Evolutionary conservation across 208 protist genomes (phyloP).

Genomic region (Strigomonas culicis): DNA sequence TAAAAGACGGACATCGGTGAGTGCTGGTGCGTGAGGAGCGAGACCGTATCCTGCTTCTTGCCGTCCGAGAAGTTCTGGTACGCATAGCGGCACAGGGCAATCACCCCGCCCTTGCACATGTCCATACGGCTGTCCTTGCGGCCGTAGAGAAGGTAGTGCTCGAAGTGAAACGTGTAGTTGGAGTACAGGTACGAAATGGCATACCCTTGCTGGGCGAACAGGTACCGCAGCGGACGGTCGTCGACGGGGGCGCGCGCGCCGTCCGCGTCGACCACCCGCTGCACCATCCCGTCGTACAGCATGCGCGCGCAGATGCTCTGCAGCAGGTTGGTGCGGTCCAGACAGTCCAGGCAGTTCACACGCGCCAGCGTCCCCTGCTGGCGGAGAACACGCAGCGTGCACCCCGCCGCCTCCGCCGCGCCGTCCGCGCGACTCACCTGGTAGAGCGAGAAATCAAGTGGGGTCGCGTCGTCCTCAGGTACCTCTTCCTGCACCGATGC

Average conservation of each 20-base stretch:
- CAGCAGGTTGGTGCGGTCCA: slow-evolving; percentile 78
- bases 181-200: slow-evolving; percentile 76
- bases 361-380: slow-evolving; percentile 28
- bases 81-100: slow-evolving; percentile 63
- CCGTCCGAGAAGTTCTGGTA: slow-evolving; percentile 85
- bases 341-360: slow-evolving; percentile 83
- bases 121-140: slow-evolving; percentile 12
- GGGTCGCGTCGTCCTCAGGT: not conserved
- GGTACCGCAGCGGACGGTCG: slow-evolving; percentile 13
- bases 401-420: too few species aligned
- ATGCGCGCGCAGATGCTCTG: slow-evolving; percentile 46
- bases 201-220: slow-evolving; percentile 57
- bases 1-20: slow-evolving; percentile 23
- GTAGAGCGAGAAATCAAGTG: not conserved
- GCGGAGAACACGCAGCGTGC: too few species aligned
- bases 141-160: slow-evolving; percentile 41
- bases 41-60: slow-evolving; percentile 71
- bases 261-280: slow-evolving; percentile 25
- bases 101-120: slow-evolving; percentile 16
- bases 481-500: too few species aligned
- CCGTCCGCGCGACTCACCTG: not conserved
- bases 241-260: slow-evolving; percentile 3
- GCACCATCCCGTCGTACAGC: slow-evolving; percentile 52
- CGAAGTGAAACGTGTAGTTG: slow-evolving; percentile 62
- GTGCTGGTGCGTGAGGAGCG: slow-evolving; percentile 72